These are phyloP conservation scores for Xanthoconium stramineum DNA, from an alignment of 768 basidiomycete genomes.

Conservation along the genomic window DNA sequence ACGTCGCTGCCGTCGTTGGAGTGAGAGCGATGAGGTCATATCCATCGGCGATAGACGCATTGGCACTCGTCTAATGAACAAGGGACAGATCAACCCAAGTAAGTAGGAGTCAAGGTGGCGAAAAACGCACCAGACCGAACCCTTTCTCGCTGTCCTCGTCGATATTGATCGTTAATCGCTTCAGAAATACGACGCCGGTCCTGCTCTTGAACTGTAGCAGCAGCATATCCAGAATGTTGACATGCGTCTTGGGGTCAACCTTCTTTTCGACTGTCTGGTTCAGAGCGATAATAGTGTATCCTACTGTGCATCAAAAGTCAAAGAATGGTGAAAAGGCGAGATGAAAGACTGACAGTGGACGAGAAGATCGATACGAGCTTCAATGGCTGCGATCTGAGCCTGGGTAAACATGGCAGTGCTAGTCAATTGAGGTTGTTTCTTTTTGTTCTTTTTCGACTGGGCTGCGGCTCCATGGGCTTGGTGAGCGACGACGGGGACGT, in stretches of 20 bases:
- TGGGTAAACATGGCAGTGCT: slow-evolving; percentile 41
- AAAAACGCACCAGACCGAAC: slow-evolving; percentile 62
- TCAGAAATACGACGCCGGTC: slow-evolving; percentile 61
- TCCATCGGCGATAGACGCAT: slow-evolving; percentile 48
- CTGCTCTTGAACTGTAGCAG: slow-evolving; percentile 59
- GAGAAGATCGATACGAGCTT: slow-evolving; percentile 64
- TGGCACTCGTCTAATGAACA: slow-evolving; percentile 63
- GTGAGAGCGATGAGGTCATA: slow-evolving; percentile 79
- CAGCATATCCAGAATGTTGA: slow-evolving; percentile 59
- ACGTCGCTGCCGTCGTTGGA: slow-evolving; percentile 69
- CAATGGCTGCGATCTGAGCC: slow-evolving; percentile 55
- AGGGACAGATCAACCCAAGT: neutral
- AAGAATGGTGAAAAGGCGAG: neutral
- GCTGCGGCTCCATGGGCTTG: slow-evolving; percentile 9
- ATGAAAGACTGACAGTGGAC: slow-evolving; percentile 57
- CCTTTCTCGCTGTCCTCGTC: slow-evolving; percentile 87
- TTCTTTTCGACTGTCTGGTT: slow-evolving; percentile 70
- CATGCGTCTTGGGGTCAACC: slow-evolving; percentile 67
- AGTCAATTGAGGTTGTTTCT: slow-evolving; percentile 34
- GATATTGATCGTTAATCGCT: slow-evolving; percentile 74
- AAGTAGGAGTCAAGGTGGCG: neutral
- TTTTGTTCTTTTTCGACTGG: slow-evolving; percentile 30
- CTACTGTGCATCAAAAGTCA: slow-evolving; percentile 51
- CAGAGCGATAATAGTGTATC: slow-evolving; percentile 79
- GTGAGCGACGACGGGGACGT: slow-evolving; percentile 46